Evolutionary conservation across 164 flowering plant species (phyloP), one percentile per base, ranked within the genome.

Genomic region (Annona squamosa): DNA sequence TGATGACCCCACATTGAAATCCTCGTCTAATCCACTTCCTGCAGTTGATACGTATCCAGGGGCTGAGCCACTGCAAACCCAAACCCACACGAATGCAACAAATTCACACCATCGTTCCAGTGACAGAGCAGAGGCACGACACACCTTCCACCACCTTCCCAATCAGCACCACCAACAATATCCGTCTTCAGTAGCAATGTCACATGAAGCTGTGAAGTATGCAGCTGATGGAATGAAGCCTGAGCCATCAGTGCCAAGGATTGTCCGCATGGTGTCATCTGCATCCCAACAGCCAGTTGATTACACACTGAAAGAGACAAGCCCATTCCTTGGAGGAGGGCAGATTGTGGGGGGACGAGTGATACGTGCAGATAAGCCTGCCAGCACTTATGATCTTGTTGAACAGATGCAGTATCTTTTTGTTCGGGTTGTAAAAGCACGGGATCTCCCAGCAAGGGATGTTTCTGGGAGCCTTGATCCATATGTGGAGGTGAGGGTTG

Each of bases 241-340:
- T 43, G 86, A 79, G 66, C 84, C 89, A 42, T 88, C 70, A n/a
- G 89, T 86, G 46, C 79, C 92, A n/a, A 85, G 83, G 80, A 74
- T 89, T 63, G 89, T 92, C 9, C 89, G 85, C 16, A 80, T 91
- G 89, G 78, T 88, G 12, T 85, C 75, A 13, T 69, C 72, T 1
- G 70, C 91, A 42, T 76, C 97, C 12, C 73, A 92, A 48, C 98
- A 93, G 68, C 94, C 89, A 6, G 88, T 76, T 73, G 98, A 92
- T 59, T 94, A 75, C 81, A 89, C 95, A 3, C 86, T 94, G n/a
- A 94, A 94, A 78, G 98, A 91, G 81, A 92, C 97, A 2, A 94
- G 98, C 72, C 98, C 98, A 7, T 85, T 80, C 70, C 95, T 94
- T 44, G 98, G 98, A 52, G 97, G 98, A 4, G 97, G 98, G 16